Base-by-base conservation (phyloP, 495 filamentous ascomycete genomes). In the Hypoxylon lienhwacheense region DNA sequence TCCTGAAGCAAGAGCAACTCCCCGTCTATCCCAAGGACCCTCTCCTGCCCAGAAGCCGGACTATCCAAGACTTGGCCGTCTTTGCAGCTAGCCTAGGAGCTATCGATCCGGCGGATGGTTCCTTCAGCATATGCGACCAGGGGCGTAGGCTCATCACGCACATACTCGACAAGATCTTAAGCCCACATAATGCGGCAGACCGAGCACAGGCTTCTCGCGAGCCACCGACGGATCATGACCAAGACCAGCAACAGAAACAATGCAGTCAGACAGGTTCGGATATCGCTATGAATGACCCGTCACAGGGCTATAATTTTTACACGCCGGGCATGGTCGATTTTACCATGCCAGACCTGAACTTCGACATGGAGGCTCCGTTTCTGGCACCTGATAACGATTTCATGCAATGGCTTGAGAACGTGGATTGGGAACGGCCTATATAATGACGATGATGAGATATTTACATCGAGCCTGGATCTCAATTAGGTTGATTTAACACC, bases 1-100 rank as follows among this genome's bases (percentile, higher is more conserved):
- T 73, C 7, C 61, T 79, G 3, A 71, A 73, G 45, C 70, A 71
- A 12, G 70, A 76, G 47, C 69, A 66, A 29, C 70, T 67, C 5
- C 70, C 69, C 14, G 73, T 73, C 25, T 67, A 72, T 26, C 66
- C 67, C 5, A 65, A 71, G 51, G 59, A 68, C 5, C 73, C 73
- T 45, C 61, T 67, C 5, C 55, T 70, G 17, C 61, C 66, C 15
- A 59, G 66, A 17, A 69, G 66, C 25, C 61, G 64, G 26, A 69
- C 66, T 8, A 69, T 69, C 14, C 66, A 69, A 43, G 58, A 69
- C 28, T 37, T 69, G 15, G 63, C 66, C 24, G 61, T 69, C 1
- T 69, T 69, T 32, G 66, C 66, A 12, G 58, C 57, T 39, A 41
- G 64, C 3, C 45, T 69, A 5, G 66, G 61, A 1, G 64, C 64